Evolutionary conservation across 169 alveolate genomes (phyloP).

Genomic region (Perkinsus olseni): DNA sequence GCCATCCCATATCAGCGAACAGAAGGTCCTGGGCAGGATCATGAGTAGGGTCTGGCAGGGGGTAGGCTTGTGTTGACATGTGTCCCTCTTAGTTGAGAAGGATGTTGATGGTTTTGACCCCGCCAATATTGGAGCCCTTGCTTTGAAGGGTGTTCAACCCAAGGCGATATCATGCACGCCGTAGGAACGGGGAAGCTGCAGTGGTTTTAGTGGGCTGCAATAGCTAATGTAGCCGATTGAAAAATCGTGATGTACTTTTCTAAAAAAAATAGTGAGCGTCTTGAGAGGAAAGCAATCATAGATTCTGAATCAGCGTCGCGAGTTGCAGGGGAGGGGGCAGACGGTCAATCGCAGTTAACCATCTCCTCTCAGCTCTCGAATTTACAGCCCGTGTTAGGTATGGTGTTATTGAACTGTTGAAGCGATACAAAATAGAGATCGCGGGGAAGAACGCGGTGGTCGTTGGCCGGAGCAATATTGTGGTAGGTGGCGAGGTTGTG

Average conservation of each 20-base stretch:
- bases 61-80: not conserved
- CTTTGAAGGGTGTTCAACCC: conserved; percentile 29
- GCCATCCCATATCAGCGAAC: conserved; percentile 40
- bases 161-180: conserved; percentile 53
- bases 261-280: too few relatives aligned
- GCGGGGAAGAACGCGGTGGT: conserved; percentile 51
- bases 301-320: too few relatives aligned
- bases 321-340: too few relatives aligned
- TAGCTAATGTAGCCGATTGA: too few relatives aligned
- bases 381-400: not conserved
- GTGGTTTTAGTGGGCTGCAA: too few relatives aligned
- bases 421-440: conserved; percentile 33
- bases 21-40: conserved; percentile 33
- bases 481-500: conserved; percentile 34
- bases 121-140: conserved; percentile 37
- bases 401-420: conserved; percentile 45
- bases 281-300: too few relatives aligned
- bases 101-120: conserved; percentile 65
- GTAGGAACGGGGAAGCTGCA: not conserved
- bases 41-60: not conserved
- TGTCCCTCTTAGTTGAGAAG: conserved; percentile 18
- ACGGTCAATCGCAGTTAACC: too few relatives aligned
- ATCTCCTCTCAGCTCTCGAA: too few relatives aligned
- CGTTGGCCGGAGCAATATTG: conserved; percentile 55
- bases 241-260: too few relatives aligned